Conservation (phyloP, 345 rosid genomes). For the Fremontodendron californicum region DNA sequence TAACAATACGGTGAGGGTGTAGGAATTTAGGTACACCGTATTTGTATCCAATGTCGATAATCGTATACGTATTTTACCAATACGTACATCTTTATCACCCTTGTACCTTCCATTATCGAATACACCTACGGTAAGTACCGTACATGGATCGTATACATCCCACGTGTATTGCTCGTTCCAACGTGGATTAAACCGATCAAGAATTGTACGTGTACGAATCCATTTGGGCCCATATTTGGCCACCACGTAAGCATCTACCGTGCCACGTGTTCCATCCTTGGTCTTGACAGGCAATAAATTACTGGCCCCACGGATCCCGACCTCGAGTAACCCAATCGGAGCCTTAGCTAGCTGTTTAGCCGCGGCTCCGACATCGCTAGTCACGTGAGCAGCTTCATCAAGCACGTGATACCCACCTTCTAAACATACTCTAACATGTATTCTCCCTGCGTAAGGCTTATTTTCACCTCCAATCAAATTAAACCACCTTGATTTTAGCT, state of each 20-base stretch:
- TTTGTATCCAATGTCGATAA: slow-evolving; percentile 78
- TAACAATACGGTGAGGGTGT: slow-evolving; percentile 52
- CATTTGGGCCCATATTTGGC: slow-evolving; percentile 93
- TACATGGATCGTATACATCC: slow-evolving; percentile 88
- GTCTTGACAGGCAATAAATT: slow-evolving; percentile 83
- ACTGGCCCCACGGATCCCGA: slow-evolving; percentile 79
- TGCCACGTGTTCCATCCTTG: slow-evolving; percentile 81
- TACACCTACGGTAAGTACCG: slow-evolving; percentile 73
- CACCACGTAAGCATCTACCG: slow-evolving; percentile 83
- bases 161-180: slow-evolving; percentile 96
- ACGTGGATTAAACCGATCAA: slow-evolving; percentile 83
- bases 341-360: slow-evolving; percentile 78
- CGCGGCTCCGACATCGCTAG: slow-evolving; percentile 79
- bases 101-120: slow-evolving; percentile 78
- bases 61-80: slow-evolving; percentile 71
- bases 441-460: slow-evolving; percentile 69
- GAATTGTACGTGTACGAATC: slow-evolving; percentile 77
- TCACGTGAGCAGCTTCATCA: slow-evolving; percentile 93
- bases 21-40: slow-evolving; percentile 56
- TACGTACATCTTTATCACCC: slow-evolving; percentile 46
- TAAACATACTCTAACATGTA: slow-evolving; percentile 65
- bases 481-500: slow-evolving; percentile 76
- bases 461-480: slow-evolving; percentile 65
- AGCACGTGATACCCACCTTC: slow-evolving; percentile 95
- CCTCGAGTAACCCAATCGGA: slow-evolving; percentile 77